Evolutionary conservation across 2,329 filamentous ascomycete genomes (phyloP), one percentile per base, ranked within the genome.

Genomic region (Trichophyton mentagrophytes): DNA sequence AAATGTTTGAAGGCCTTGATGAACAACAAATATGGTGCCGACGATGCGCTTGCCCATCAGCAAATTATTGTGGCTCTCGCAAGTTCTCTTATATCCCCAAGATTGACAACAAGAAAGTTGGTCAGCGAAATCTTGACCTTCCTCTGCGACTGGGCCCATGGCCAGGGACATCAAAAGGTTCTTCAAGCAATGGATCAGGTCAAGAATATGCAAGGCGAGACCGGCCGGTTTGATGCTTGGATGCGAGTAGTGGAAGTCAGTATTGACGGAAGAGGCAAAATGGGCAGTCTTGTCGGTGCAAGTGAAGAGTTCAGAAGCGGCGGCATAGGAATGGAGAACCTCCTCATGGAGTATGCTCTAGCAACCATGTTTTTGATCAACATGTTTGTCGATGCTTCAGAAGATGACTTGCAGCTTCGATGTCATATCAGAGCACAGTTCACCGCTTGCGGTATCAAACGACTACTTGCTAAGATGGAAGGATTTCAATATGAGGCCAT

Each of bases 21-120:
- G 88, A 99, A 99, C 83, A 99, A 96, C 82, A 96, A 96, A 73
- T 97, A 95, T 72, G 93, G 93, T 64, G 93, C 93, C 64, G 93
- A 99, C 71, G 91, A 99, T 80, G 93, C 93, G 17, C 79, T 99
- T 61, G 80, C 84, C 63, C 91, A 97, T 71, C 88, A 93, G 70
- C 89, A 92, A 70, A 89, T 97, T 64, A 86, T 96, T 64, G 85
- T 95, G 61, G 89, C 93, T 1, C 80, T 99, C 51, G 89, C 87
- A 57, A 90, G 85, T 22, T 96, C 90, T 40, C 79, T 99, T 61
- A 89, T 91, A 59, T 96, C 91, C 8, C 87, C 91, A 7, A 85
- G 93, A 58, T 79, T 99, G 61, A 93, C 90, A 57, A 97, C 93
- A 1, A 81, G 93, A 68, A 97, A 96, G 71, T 82, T 97, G 60